Conservation (phyloP, 371 early-diverging fungal species). For the Zancudomyces culisetae region DNA sequence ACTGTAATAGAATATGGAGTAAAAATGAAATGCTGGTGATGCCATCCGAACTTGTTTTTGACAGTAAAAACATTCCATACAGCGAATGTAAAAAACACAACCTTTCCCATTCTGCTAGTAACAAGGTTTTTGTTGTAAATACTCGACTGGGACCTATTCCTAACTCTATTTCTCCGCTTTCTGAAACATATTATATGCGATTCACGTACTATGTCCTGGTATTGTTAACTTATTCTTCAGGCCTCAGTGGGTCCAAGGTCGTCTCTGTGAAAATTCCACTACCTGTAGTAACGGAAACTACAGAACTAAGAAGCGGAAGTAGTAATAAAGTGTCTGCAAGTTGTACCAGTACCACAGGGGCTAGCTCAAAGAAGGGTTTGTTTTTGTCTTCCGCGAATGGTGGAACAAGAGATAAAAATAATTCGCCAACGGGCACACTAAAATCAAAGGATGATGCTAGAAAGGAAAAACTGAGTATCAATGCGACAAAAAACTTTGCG, state of each 20-base stretch:
- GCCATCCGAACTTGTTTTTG: not conserved
- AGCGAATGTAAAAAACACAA: not conserved
- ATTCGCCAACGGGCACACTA: no score
- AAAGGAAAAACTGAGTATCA: no score
- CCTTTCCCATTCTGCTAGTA: not conserved
- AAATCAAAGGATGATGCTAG: no score
- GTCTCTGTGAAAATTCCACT: not conserved
- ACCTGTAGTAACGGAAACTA: not conserved
- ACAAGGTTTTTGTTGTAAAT: not conserved
- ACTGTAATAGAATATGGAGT: not conserved
- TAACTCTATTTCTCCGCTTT: not conserved
- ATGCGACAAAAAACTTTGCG: no score
- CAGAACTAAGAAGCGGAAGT: no score
- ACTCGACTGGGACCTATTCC: not conserved
- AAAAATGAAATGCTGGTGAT: not conserved
- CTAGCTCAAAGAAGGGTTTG: no score
- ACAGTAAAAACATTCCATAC: not conserved
- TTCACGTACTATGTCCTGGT: constrained; percentile 12
- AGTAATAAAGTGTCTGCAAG: no score
- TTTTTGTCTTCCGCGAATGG: no score
- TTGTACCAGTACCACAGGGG: no score
- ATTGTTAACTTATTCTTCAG: constrained; percentile 4
- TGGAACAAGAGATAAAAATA: no score
- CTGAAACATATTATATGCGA: constrained; percentile 13
- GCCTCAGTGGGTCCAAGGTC: constrained; percentile 7